A percentile compares a stretch with the other conserved stretches of the same genome.
These are phyloP conservation scores for Blastocystis sp. DNA, from an alignment of 352 stramenopile species.

Conservation along the genomic window DNA sequence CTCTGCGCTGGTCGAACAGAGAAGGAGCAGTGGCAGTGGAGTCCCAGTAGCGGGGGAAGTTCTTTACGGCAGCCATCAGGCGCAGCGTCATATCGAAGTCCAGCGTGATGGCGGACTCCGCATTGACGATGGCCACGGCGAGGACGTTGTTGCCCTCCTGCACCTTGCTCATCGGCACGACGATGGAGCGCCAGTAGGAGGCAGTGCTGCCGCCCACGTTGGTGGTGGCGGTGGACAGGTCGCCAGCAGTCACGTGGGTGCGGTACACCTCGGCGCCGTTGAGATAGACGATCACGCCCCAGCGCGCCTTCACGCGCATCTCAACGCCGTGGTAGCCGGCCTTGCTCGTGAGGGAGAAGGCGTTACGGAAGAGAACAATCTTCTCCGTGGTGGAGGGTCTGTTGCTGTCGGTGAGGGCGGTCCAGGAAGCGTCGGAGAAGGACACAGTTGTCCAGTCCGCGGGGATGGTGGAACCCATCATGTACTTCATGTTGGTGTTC, in stretches of 20 bases:
- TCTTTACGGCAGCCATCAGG: background rate
- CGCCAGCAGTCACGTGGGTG: conserved; percentile 20
- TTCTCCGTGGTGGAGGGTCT: background rate
- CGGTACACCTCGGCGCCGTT: conserved; percentile 28
- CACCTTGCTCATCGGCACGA: conserved; percentile 1
- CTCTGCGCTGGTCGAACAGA: background rate
- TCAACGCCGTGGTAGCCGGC: conserved; percentile 12
- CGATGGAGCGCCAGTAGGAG: background rate
- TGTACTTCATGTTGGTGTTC: conserved; percentile 17
- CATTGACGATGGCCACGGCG: conserved; percentile 11
- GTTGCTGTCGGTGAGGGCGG: background rate
- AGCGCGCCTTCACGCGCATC: conserved; percentile 15
- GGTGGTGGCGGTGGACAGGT: conserved; percentile 7
- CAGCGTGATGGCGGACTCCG: background rate
- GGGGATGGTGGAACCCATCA: conserved; percentile 28
- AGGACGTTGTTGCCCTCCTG: conserved; percentile 13
- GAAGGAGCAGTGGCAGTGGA: background rate
- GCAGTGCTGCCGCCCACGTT: background rate
- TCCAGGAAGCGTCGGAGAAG: background rate
- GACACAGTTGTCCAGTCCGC: background rate
- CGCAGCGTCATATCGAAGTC: conserved; percentile 26
- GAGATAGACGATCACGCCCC: conserved; percentile 37
- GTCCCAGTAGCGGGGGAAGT: background rate
- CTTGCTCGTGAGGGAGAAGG: conserved; percentile 34
- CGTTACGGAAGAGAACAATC: conserved; percentile 17